phyloP scores from a whole-genome alignment of 768 basidiomycete genomes.

The Ramaria sp. region DNA sequence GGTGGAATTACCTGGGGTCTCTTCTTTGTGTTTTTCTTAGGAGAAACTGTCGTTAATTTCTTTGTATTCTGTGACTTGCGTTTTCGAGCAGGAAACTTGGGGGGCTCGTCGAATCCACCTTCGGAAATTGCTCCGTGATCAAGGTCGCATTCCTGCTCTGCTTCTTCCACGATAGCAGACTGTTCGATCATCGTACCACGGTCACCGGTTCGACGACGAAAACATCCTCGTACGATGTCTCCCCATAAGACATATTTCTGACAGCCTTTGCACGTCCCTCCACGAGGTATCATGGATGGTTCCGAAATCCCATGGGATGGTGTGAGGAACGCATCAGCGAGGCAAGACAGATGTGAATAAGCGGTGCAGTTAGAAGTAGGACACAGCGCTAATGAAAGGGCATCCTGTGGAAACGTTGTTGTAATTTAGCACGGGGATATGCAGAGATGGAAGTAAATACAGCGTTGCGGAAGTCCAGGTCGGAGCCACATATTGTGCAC shows the following conservation, averaged over 20 bases:
- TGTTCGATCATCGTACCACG: constrained; percentile 19
- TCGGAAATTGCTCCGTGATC: not conserved
- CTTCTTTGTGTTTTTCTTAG: not conserved
- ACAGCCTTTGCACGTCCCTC: constrained; percentile 47
- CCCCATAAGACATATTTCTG: constrained; percentile 53
- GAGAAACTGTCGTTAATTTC: not conserved
- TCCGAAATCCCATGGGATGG: constrained; percentile 14
- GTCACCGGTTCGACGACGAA: constrained; percentile 35
- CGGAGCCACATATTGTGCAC: constrained; percentile 26
- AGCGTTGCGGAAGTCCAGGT: constrained; percentile 27
- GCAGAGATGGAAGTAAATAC: constrained; percentile 23
- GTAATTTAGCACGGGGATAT: not conserved
- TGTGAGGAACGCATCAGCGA: constrained; percentile 35
- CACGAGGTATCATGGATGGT: constrained; percentile 42
- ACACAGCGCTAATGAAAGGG: constrained; percentile 42
- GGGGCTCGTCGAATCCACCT: not conserved
- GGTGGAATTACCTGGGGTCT: not conserved
- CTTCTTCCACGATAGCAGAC: constrained; percentile 4
- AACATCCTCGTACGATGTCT: constrained; percentile 52
- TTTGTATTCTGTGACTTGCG: not conserved
- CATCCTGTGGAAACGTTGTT: constrained; percentile 26
- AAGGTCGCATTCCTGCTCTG: not conserved
- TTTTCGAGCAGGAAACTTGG: not conserved
- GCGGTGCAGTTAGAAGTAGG: constrained; percentile 36
- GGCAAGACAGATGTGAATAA: constrained; percentile 48